These are phyloP conservation scores for Colletotrichum incanum DNA, from an alignment of 2,329 filamentous ascomycete species.

Conservation along the genomic window DNA sequence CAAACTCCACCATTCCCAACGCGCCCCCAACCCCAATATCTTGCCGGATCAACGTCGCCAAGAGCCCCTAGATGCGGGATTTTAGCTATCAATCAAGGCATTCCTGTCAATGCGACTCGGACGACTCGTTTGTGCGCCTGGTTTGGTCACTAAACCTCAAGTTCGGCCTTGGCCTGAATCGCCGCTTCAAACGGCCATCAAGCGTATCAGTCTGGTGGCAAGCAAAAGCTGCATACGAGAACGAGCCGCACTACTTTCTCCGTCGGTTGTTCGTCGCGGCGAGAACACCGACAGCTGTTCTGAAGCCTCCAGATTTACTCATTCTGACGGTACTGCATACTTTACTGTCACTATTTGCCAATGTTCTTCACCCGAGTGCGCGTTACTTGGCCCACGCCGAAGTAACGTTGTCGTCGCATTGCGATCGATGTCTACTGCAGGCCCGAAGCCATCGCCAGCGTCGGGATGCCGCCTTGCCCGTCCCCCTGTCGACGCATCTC, in stretches of 20 bases:
- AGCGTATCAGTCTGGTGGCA: no score
- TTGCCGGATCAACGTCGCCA: constrained; percentile 28
- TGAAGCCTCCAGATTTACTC: no score
- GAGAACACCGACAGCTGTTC: background rate
- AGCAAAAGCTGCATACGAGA: no score
- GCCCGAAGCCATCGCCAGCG: background rate
- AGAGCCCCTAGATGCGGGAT: constrained; percentile 36
- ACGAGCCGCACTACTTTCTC: no score
- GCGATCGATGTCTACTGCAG: background rate
- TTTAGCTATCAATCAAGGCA: constrained; percentile 8
- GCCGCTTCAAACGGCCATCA: background rate
- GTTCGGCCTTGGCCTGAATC: constrained; percentile 6
- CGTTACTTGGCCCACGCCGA: no score
- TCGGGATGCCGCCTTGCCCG: no score
- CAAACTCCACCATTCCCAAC: constrained; percentile 24
- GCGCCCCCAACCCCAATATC: constrained; percentile 10
- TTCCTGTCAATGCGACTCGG: background rate
- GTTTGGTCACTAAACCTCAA: background rate
- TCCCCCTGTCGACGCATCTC: background rate
- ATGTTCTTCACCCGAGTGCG: background rate
- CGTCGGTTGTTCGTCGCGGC: background rate
- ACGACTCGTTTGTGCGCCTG: background rate
- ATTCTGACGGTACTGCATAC: no score
- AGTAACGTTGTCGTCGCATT: background rate
- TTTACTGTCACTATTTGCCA: background rate